Evolutionary conservation across 306 rosid genomes (phyloP), one percentile per base, ranked within the genome.

Genomic region (Quercus agrifolia): DNA sequence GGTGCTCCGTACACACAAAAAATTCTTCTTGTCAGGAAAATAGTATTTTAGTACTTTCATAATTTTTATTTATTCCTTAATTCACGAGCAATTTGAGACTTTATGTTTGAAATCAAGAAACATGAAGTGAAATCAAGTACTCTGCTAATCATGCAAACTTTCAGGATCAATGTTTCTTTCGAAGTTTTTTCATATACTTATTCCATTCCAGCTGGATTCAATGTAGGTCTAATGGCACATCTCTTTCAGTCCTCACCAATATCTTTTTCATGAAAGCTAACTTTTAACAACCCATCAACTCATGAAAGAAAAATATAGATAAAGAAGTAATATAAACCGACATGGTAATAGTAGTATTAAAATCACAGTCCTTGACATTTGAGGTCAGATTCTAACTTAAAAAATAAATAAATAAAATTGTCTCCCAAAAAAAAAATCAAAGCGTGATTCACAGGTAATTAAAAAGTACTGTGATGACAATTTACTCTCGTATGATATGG

Each of bases 251-350:
- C 81, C 54, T 28, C 63, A 44, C 77, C 77, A 76, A 64, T 76
- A 77, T 70, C 72, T 76, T 84, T 82, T 72, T 70, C 38, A 11
- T 70, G 80, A 87, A 78, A 86, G 89, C 82, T 75, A 86, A 86
- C 84, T 71, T 82, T 49, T 73, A 90, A 81, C 90, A 80, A 84
- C 73, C 83, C 75, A 85, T 77, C 81, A 75, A 58, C 69, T 83
- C 76, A 64, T 51, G 4, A 79, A 52, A 57, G 30, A 74, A 52
- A 66, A 69, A 71, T 58, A 77, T 12, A 46, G 54, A 55, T 14
- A 59, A 74, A 18, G 12, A 33, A 63, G 83, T 46, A 56, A 77
- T 31, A 71, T 77, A 83, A 87, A 74, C 89, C 91, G 92, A 88
- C 88, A 78, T 15, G 70, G 71, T 56, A 55, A 35, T 52, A 66